Evolutionary conservation across 352 stramenopile species (phyloP).

Genomic region (Lagenidium sp.): DNA sequence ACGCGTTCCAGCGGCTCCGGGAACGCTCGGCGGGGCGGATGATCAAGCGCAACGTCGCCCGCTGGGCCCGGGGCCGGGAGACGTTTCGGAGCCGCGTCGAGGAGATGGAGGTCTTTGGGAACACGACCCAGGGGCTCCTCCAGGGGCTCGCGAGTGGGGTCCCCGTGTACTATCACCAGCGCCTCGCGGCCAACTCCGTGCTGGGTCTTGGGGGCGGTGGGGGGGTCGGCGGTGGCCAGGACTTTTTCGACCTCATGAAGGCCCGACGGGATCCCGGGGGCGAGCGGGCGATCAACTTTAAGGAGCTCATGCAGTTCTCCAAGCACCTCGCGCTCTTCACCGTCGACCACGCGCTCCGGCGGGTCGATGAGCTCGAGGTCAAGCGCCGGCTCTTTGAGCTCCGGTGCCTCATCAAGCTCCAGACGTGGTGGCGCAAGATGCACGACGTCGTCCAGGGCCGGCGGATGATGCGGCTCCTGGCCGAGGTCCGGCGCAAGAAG

Average conservation of each 20-base stretch:
- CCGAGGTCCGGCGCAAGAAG: conserved; percentile 34
- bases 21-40: conserved; percentile 43
- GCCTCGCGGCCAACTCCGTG: too few relatives aligned
- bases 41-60: conserved; percentile 52
- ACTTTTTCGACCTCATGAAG: conserved; percentile 39
- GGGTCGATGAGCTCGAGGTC: conserved; percentile 40
- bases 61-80: conserved; percentile 36
- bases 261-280: conserved; percentile 11
- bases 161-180: too few relatives aligned
- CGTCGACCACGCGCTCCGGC: conserved; percentile 50
- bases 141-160: conserved; percentile 27
- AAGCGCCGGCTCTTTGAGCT: conserved; percentile 37
- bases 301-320: conserved; percentile 49
- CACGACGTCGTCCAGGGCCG: conserved; percentile 27
- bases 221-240: not conserved
- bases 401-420: conserved; percentile 49
- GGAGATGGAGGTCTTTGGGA: conserved; percentile 53
- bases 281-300: conserved; percentile 33
- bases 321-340: conserved; percentile 63
- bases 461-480: conserved; percentile 30
- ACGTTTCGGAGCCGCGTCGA: conserved; percentile 46
- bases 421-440: conserved; percentile 46
- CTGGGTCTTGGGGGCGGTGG: conserved; percentile 1
- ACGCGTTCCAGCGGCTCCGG: conserved; percentile 45
- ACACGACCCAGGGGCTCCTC: conserved; percentile 38